These are phyloP conservation scores for Yamadazyma jaroonii DNA, from an alignment of 1,139 yeast species.

Conservation along the genomic window DNA sequence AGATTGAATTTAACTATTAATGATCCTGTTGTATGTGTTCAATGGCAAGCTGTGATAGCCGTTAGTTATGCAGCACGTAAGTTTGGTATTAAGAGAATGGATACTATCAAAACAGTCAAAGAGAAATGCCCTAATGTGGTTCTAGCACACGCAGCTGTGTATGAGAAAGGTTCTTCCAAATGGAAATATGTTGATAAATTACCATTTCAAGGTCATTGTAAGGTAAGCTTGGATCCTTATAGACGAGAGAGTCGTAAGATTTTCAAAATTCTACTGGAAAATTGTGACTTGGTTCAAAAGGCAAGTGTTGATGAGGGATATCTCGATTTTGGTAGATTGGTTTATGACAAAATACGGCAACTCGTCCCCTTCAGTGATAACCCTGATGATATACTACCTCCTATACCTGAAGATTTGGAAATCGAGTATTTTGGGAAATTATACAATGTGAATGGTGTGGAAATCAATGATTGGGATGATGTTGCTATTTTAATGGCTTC, in stretches of 20 bases:
- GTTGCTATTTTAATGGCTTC: constrained; percentile 67
- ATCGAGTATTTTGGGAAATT: constrained; percentile 31
- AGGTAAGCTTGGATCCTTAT: constrained; percentile 89
- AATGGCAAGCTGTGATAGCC: constrained; percentile 88
- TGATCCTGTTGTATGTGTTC: constrained; percentile 91
- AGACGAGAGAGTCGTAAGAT: constrained; percentile 84
- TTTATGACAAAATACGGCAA: constrained; percentile 21
- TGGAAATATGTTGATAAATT: constrained; percentile 63
- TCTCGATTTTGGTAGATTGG: constrained; percentile 65
- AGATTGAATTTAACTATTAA: constrained; percentile 60
- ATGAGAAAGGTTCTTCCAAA: constrained; percentile 76
- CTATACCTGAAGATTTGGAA: constrained; percentile 41
- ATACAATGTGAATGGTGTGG: constrained; percentile 9
- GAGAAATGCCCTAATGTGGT: constrained; percentile 72
- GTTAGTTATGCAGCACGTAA: constrained; percentile 86
- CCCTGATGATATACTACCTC: constrained; percentile 37
- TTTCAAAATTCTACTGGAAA: constrained; percentile 52
- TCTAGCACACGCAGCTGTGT: constrained; percentile 92
- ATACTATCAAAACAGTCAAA: constrained; percentile 62
- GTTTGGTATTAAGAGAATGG: constrained; percentile 80
- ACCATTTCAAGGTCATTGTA: constrained; percentile 54
- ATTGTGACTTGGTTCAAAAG: constrained; percentile 74
- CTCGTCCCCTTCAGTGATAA: neutral
- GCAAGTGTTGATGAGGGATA: constrained; percentile 96
- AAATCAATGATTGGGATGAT: constrained; percentile 79